Conservation (phyloP, 2,329 filamentous ascomycete genomes). For the Epichloe amarillans region DNA sequence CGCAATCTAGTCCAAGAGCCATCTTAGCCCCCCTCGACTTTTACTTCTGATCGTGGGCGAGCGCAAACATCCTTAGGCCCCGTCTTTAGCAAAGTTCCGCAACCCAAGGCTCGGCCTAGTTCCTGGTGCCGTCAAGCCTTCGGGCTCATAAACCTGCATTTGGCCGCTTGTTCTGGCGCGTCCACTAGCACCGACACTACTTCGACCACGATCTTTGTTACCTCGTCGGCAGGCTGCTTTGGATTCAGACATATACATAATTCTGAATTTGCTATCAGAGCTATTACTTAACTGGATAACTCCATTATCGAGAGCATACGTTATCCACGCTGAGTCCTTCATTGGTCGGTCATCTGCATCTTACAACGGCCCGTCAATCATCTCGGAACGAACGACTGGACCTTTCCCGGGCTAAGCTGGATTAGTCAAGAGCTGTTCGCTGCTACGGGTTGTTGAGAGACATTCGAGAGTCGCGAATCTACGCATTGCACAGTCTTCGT, state of each 20-base stretch:
- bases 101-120: constrained; percentile 8
- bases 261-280: neutral
- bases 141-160: constrained; percentile 5
- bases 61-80: constrained; percentile 12
- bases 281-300: neutral
- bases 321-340: neutral
- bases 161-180: constrained; percentile 3
- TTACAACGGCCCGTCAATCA: neutral
- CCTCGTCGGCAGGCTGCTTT: neutral
- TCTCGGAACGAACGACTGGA: neutral
- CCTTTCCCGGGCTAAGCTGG: neutral
- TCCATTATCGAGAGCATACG: neutral
- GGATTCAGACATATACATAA: neutral
- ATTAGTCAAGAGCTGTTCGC: neutral
- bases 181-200: constrained; percentile 5
- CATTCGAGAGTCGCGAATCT: neutral
- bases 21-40: constrained; percentile 13
- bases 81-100: constrained; percentile 11
- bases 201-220: neutral
- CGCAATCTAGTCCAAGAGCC: constrained; percentile 21
- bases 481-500: constrained; percentile 1
- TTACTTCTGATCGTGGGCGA: constrained; percentile 12
- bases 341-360: neutral
- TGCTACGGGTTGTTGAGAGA: neutral
- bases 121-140: constrained; percentile 6